Conservation (phyloP, 1,284 basidiomycete species). For the Ceratobasidium sp. region DNA sequence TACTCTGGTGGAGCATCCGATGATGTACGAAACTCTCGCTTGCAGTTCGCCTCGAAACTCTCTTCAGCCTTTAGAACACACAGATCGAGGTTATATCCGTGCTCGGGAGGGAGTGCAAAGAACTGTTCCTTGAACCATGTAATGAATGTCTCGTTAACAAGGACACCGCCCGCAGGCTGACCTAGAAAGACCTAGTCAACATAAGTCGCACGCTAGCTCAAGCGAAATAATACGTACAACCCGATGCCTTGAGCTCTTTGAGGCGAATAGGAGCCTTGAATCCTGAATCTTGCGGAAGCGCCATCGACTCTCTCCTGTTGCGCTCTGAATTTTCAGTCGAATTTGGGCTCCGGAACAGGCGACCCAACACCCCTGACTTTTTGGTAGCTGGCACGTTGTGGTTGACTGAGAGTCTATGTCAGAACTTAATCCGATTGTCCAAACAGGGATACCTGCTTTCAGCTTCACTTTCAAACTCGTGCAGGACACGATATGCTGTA, state of each 20-base stretch:
- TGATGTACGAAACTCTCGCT: conserved; percentile 6
- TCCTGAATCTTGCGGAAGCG: not conserved
- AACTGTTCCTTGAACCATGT: conserved; percentile 4
- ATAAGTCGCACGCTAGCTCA: not conserved
- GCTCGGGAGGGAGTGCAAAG: not conserved
- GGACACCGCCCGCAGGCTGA: conserved; percentile 16
- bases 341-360: not conserved
- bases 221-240: not conserved
- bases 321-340: not conserved
- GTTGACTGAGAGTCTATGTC: not conserved
- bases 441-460: not conserved
- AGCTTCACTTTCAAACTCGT: not conserved
- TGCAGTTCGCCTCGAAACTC: conserved; percentile 20
- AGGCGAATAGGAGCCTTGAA: conserved; percentile 6
- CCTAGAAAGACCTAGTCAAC: not conserved
- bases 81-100: conserved; percentile 3
- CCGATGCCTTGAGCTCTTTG: conserved; percentile 18
- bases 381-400: not conserved
- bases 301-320: not conserved
- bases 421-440: not conserved
- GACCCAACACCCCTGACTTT: not conserved
- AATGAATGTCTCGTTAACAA: conserved; percentile 15
- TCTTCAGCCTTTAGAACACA: conserved; percentile 21
- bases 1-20: not conserved
- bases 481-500: conserved; percentile 2